These are phyloP conservation scores for Xylariales sp. DNA, from an alignment of 2,329 filamentous ascomycete genomes.

Conservation along the genomic window DNA sequence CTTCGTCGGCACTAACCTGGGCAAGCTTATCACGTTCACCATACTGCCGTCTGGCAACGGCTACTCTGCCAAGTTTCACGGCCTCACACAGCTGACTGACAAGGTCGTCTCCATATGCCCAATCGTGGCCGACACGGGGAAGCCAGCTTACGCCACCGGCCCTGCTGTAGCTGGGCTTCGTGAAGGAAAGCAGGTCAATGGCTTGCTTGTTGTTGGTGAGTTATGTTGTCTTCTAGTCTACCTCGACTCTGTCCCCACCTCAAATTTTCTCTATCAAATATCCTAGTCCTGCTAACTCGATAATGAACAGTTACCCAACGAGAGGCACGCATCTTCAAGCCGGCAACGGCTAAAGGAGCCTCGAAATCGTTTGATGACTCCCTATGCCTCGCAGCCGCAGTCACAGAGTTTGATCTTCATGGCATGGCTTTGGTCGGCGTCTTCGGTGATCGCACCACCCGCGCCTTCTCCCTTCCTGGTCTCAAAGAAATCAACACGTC, in stretches of 20 bases:
- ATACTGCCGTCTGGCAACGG: conserved; percentile 70
- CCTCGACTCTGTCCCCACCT: conserved; percentile 15
- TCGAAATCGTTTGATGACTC: conserved; percentile 83
- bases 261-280: too few relatives aligned
- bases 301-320: conserved; percentile 59
- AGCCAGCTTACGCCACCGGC: conserved; percentile 71
- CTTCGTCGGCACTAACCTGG: conserved; percentile 83
- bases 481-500: conserved; percentile 77
- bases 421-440: conserved; percentile 78
- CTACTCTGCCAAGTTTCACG: conserved; percentile 70
- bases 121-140: conserved; percentile 74
- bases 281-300: too few relatives aligned
- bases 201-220: conserved; percentile 71
- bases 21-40: conserved; percentile 86
- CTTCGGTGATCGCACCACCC: conserved; percentile 76
- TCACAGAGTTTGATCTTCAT: conserved; percentile 70
- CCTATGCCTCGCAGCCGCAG: conserved; percentile 74
- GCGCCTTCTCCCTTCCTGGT: conserved; percentile 81
- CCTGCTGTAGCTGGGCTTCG: conserved; percentile 71
- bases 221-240: conserved; percentile 7
- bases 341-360: conserved; percentile 81
- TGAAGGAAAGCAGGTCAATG: conserved; percentile 70
- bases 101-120: conserved; percentile 72
- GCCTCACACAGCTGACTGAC: conserved; percentile 62
- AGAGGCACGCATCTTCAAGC: conserved; percentile 84